These are phyloP conservation scores for Yarrowia hollandica DNA, from an alignment of 805 yeast genomes.

Conservation along the genomic window DNA sequence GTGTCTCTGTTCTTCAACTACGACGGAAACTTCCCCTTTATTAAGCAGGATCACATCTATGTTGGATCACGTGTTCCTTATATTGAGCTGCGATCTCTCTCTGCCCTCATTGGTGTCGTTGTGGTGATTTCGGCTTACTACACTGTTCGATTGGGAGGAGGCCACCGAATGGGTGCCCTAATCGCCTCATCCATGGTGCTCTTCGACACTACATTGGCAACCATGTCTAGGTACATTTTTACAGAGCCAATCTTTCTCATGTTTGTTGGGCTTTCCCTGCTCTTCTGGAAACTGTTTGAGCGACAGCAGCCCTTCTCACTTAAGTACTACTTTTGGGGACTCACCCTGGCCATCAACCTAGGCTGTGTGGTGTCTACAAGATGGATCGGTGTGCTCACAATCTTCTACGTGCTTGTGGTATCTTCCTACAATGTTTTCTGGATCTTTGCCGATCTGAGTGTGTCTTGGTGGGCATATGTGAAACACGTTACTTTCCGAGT, in stretches of 20 bases:
- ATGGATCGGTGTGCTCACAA: slow-evolving; percentile 55
- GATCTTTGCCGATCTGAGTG: slow-evolving; percentile 55
- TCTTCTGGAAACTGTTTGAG: slow-evolving; percentile 46
- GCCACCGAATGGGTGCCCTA: slow-evolving; percentile 46
- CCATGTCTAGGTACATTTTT: slow-evolving; percentile 48
- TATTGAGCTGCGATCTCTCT: slow-evolving; percentile 48
- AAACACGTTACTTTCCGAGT: slow-evolving; percentile 43
- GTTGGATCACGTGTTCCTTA: slow-evolving; percentile 41
- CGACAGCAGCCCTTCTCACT: slow-evolving; percentile 42
- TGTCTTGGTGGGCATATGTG: slow-evolving; percentile 41
- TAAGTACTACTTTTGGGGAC: slow-evolving; percentile 49
- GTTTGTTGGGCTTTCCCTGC: slow-evolving; percentile 43
- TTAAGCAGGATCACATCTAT: slow-evolving; percentile 41
- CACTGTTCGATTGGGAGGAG: slow-evolving; percentile 49
- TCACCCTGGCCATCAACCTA: slow-evolving; percentile 44
- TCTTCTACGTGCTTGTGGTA: slow-evolving; percentile 51
- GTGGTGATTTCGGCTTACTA: slow-evolving; percentile 49
- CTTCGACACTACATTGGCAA: slow-evolving; percentile 54
- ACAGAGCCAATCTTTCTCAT: slow-evolving; percentile 40
- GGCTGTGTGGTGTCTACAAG: slow-evolving; percentile 54
- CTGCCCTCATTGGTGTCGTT: slow-evolving; percentile 49
- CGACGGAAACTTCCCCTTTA: slow-evolving; percentile 40
- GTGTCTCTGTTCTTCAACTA: slow-evolving; percentile 46
- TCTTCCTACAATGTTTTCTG: slow-evolving; percentile 52
- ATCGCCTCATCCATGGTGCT: slow-evolving; percentile 48